Base-by-base conservation (phyloP, 495 filamentous ascomycete genomes). In the Aspergillus wentii region DNA sequence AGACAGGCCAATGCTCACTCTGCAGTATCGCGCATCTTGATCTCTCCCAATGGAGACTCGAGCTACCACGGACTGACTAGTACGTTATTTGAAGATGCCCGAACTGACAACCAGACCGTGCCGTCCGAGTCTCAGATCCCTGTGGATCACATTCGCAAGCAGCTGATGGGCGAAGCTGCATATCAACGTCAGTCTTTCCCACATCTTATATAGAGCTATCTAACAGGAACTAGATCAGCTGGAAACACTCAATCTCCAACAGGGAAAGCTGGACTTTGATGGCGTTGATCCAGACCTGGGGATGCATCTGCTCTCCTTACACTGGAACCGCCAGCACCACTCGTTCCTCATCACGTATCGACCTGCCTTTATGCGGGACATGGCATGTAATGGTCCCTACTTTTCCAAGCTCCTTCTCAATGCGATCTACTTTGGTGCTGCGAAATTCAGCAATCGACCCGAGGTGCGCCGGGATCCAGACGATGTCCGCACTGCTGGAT, bases 391-490 rank as follows among this genome's bases (percentile, higher is more conserved):
- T 2, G 71, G 71, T 1, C 65, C 65, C 3, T 70, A 72, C 28
- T 71, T 68, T 31, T 68, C 63, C 2, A 67, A 63, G 32, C 37
- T 74, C 0, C 56, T 73, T 0, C 50, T 73, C 0, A 73, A 73
- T 38, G 66, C 69, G 4, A 71, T 75, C 5, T 64, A 64, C 17
- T 73, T 64, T 35, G 52, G 45, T 0, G 58, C 62, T 0, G 65
- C 64, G 2, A 69, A 70, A 32, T 59, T 58, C 35, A 58, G 58
- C 23, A 8, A 48, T 6, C 41, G 59, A 3, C 35, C 35, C 2
- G 59, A 67, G 15, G 36, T 71, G 9, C 54, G 62, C 14, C 40
- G 41, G 2, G 57, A 70, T 30, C 51, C 62, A 3, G 43, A 48
- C 9, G 61, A 68, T 30, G 49, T 53, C 5, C 51, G 44, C 5